A percentile compares a stretch with the other conserved stretches of the same genome.
Evolutionary conservation across 2,329 filamentous ascomycete genomes (phyloP).

Genomic region (Beauveria medogensis): DNA sequence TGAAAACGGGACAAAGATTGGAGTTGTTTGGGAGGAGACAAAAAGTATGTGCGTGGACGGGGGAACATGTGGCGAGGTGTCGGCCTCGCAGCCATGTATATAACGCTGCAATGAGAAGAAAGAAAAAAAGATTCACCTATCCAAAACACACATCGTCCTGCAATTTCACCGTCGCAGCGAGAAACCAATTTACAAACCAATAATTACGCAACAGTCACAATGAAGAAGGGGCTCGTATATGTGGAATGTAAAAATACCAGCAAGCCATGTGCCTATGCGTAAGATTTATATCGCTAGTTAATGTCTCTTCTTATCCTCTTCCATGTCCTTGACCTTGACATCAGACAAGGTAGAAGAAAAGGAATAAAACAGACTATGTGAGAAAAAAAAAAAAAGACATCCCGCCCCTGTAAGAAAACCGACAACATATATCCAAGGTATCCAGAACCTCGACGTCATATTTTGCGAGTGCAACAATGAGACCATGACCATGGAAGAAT

Average conservation of each 20-base stretch:
- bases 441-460: not conserved
- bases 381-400: not conserved
- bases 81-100: conserved; percentile 10
- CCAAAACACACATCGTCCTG: no score
- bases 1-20: not conserved
- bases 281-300: not conserved
- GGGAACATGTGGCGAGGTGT: not conserved
- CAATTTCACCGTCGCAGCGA: no score
- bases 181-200: no score
- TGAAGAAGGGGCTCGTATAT: not conserved
- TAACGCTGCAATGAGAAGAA: conserved; percentile 10
- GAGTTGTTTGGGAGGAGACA: not conserved
- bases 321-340: not conserved
- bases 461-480: no score
- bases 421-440: not conserved
- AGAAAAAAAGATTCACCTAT: not conserved
- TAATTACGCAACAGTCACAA: not conserved
- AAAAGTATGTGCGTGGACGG: conserved; percentile 3
- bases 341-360: conserved; percentile 6
- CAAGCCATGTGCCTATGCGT: not conserved
- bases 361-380: conserved; percentile 2
- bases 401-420: not conserved
- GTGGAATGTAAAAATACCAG: not conserved
- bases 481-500: not conserved
- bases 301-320: not conserved